phyloP scores from a whole-genome alignment of 805 yeast species.

The Hanseniaspora guilliermondii region DNA sequence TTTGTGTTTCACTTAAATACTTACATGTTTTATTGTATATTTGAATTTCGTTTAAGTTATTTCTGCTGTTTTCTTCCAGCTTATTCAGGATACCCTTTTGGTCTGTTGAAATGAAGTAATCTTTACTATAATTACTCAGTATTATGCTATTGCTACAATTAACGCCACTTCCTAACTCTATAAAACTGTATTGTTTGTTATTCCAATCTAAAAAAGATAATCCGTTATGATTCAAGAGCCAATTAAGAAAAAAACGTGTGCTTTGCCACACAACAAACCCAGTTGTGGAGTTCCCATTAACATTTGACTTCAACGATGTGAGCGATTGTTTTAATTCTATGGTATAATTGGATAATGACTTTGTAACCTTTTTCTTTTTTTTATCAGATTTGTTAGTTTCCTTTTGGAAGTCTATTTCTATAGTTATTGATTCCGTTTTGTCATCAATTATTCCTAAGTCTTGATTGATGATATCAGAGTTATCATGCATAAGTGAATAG shows the following conservation, averaged over 20 bases:
- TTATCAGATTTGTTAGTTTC: not conserved
- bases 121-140: slow-evolving; percentile 23
- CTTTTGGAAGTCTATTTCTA: slow-evolving; percentile 22
- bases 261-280: slow-evolving; percentile 30
- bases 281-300: slow-evolving; percentile 28
- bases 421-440: slow-evolving; percentile 11
- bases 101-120: slow-evolving; percentile 24
- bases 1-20: slow-evolving; percentile 7
- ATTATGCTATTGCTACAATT: slow-evolving; percentile 23
- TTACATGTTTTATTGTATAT: slow-evolving; percentile 16
- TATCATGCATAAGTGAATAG: slow-evolving; percentile 20
- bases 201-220: slow-evolving; percentile 15
- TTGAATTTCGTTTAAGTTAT: slow-evolving; percentile 22
- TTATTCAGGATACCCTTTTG: slow-evolving; percentile 25
- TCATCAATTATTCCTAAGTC: slow-evolving; percentile 26
- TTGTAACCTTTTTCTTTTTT: not conserved
- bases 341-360: slow-evolving; percentile 15
- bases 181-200: not conserved
- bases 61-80: slow-evolving; percentile 21
- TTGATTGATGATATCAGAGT: slow-evolving; percentile 20
- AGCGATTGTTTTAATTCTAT: slow-evolving; percentile 24
- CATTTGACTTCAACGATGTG: slow-evolving; percentile 22
- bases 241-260: slow-evolving; percentile 25
- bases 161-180: slow-evolving; percentile 28
- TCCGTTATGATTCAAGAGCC: slow-evolving; percentile 24